Evolutionary conservation across 371 early-diverging fungal genomes (phyloP).

Genomic region (Apophysomyces trapeziformis): DNA sequence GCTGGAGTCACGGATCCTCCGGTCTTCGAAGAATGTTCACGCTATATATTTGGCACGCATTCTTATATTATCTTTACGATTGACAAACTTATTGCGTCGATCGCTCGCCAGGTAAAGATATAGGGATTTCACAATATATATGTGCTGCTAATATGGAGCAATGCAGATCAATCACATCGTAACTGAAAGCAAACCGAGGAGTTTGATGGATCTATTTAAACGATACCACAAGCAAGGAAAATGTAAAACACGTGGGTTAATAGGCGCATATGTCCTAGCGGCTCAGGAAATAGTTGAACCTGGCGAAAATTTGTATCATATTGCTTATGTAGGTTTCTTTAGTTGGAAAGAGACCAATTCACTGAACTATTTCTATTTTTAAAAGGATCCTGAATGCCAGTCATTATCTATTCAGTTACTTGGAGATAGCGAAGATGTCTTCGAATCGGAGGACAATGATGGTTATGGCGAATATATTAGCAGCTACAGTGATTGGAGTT

Average conservation of each 20-base stretch:
- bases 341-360: not conserved
- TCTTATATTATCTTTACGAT: slow-evolving; percentile 84
- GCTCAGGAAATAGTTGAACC: slow-evolving; percentile 64
- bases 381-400: slow-evolving; percentile 52
- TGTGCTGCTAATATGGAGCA: not conserved
- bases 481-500: slow-evolving; percentile 74
- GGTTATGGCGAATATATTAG: slow-evolving; percentile 89
- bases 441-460: slow-evolving; percentile 60
- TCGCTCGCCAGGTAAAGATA: slow-evolving; percentile 73
- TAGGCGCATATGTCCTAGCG: slow-evolving; percentile 59
- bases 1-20: slow-evolving; percentile 78
- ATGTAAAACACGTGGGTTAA: slow-evolving; percentile 37
- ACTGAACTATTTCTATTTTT: not conserved
- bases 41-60: slow-evolving; percentile 81
- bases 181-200: slow-evolving; percentile 19
- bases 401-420: slow-evolving; percentile 81
- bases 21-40: slow-evolving; percentile 87
- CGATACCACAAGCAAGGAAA: slow-evolving; percentile 6
- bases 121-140: not conserved
- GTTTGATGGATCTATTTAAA: not conserved
- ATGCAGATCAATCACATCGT: not conserved
- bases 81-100: slow-evolving; percentile 75
- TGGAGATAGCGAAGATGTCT: slow-evolving; percentile 73
- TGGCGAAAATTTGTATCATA: slow-evolving; percentile 77
- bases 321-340: slow-evolving; percentile 70